Evolutionary conservation across 768 basidiomycete species (phyloP).

Genomic region (Melanogaster broomeanus): DNA sequence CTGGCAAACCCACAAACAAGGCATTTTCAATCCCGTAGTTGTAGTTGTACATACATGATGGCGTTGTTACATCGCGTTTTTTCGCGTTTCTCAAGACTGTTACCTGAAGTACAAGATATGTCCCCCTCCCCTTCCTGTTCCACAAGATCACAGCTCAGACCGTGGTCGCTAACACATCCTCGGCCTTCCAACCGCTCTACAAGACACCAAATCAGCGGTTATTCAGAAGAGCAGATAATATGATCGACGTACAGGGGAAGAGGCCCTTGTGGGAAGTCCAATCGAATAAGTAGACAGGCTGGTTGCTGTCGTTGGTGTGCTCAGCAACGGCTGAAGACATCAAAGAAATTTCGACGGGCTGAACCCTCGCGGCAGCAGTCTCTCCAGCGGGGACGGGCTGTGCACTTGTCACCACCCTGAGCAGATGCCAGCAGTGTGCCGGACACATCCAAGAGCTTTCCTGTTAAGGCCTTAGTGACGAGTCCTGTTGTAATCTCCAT

Average conservation of each 20-base stretch:
- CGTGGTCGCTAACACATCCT: not conserved
- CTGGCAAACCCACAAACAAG: no score
- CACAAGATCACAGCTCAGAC: not conserved
- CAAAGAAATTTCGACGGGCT: conserved; percentile 21
- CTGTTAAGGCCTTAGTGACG: conserved; percentile 15
- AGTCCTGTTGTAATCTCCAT: conserved; percentile 13
- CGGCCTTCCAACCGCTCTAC: conserved; percentile 8
- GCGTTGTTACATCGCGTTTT: not conserved
- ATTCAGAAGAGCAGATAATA: not conserved
- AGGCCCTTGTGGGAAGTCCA: conserved; percentile 20
- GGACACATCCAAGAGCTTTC: conserved; percentile 14
- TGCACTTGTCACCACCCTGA: conserved; percentile 8
- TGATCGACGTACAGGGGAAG: conserved; percentile 19
- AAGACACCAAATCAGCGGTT: not conserved
- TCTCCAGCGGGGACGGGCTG: not conserved
- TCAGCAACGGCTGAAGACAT: conserved; percentile 25
- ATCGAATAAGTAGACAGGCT: conserved; percentile 22
- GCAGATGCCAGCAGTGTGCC: conserved; percentile 18
- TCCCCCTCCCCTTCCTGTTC: not conserved
- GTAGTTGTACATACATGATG: not conserved
- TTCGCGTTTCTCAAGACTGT: no score
- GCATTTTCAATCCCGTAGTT: no score
- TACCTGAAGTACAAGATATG: not conserved
- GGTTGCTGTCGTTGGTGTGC: conserved; percentile 8
- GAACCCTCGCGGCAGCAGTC: conserved; percentile 10